Base-by-base conservation (phyloP, 352 stramenopile species). In the Globisporangium iwayamae region DNA sequence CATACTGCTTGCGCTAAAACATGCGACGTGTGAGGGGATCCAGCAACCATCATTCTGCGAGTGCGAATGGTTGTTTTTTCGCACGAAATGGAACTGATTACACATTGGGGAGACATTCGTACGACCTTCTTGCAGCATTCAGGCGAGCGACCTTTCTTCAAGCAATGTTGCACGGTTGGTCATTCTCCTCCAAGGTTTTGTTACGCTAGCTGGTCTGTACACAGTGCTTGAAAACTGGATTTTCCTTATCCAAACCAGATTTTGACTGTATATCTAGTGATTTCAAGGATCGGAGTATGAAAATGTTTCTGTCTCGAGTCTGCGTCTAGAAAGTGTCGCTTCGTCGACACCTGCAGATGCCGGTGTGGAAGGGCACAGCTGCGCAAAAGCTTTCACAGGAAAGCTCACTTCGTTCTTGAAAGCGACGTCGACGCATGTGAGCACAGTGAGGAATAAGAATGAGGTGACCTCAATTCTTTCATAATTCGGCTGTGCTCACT, bases 51-150 rank as follows among this genome's bases (percentile, higher is more conserved):
- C 32, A 58, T 39, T 58, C n/a, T 58, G 25, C 0, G n/a, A 6
- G 46, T 8, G 20, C 20, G 30, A n/a, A 46, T 58, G 30, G 20
- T 16, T 55, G 34, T 28, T 58, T 16, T 16, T 25, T 7, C 50
- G 16, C 48, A 36, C 34, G 5, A 47, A n/a, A 28, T 28, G 2
- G 28, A 25, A 25, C 54, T 30, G 54, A 60, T 60, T 46, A 39
- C 54, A 4, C 54, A 50, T 38, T 60, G 34, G 10, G 3, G 20
- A 36, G 25, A 60, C 54, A 10, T 50, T 60, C 54, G 38, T 8
- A 38, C 54, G 34, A 53, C 47, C 2, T 36, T 25, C 45, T 16
- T 11, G 45, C 45, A 28, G 14, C 45, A 5, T 53, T 18, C 3
- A 2, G 39, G 39, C 6, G 5, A 0, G 4, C 20, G 13, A 11